A percentile compares a stretch with the other conserved stretches of the same genome.
Evolutionary conservation across 176 grass and related monocot species (phyloP).

Genomic region (Juncus effusus): DNA sequence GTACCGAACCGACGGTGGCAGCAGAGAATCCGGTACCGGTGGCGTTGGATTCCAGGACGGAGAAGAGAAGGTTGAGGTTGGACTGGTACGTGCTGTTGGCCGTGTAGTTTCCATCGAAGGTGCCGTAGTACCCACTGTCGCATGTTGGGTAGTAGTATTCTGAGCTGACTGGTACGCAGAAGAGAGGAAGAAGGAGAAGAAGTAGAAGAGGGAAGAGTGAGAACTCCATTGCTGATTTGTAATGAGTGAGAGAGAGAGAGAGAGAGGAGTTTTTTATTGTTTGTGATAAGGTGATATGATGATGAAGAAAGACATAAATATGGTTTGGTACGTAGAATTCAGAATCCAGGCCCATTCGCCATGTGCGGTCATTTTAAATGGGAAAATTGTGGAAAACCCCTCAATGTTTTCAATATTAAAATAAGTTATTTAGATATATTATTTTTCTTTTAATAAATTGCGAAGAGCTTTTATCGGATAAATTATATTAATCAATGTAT

Average conservation of each 20-base stretch:
- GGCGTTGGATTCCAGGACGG: neutral
- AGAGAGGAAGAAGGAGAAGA: slow-evolving; percentile 1
- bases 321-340: too few relatives aligned
- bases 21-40: slow-evolving; percentile 23
- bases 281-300: too few relatives aligned
- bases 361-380: too few relatives aligned
- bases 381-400: too few relatives aligned
- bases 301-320: too few relatives aligned
- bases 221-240: neutral
- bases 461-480: too few relatives aligned
- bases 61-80: slow-evolving; percentile 17
- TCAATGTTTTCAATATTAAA: too few relatives aligned
- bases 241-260: neutral
- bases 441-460: too few relatives aligned
- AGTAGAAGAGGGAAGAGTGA: neutral
- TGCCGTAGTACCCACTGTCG: slow-evolving; percentile 6
- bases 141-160: neutral
- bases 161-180: neutral
- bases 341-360: too few relatives aligned
- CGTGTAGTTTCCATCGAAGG: neutral
- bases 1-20: slow-evolving; percentile 15
- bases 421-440: too few relatives aligned
- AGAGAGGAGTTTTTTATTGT: too few relatives aligned
- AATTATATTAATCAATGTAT: too few relatives aligned
- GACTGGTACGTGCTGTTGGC: neutral